A percentile compares a stretch with the other conserved stretches of the same genome.
Evolutionary conservation across 2,329 filamentous ascomycete species (phyloP).

Genomic region (Sporothrix humicola): DNA sequence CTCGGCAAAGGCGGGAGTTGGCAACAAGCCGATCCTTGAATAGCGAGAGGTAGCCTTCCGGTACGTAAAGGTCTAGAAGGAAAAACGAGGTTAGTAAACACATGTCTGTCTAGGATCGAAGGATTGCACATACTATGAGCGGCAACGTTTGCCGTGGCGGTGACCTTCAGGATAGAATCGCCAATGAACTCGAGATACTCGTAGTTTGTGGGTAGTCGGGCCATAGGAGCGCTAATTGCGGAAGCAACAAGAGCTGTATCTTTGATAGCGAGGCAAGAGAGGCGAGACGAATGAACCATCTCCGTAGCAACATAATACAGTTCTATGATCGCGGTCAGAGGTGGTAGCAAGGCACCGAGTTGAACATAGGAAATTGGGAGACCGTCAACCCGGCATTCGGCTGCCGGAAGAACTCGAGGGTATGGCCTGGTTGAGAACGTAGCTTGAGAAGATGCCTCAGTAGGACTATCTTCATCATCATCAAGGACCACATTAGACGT

Average conservation of each 20-base stretch:
- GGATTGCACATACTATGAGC: constrained; percentile 50
- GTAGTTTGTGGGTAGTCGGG: constrained; percentile 69
- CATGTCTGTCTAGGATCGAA: too few species aligned
- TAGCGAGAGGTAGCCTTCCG: constrained; percentile 75
- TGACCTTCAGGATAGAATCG: constrained; percentile 80
- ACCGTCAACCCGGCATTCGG: constrained; percentile 57
- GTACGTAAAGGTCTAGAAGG: constrained; percentile 65
- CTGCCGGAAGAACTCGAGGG: constrained; percentile 52
- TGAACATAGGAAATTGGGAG: constrained; percentile 53
- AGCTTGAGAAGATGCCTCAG: neutral
- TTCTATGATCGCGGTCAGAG: constrained; percentile 73
- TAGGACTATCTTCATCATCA: constrained; percentile 17
- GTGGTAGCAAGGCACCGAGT: constrained; percentile 71
- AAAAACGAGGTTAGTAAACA: neutral
- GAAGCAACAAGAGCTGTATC: constrained; percentile 64
- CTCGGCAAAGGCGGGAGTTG: constrained; percentile 73
- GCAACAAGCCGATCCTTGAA: constrained; percentile 73
- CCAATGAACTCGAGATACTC: constrained; percentile 87
- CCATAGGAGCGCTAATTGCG: constrained; percentile 71
- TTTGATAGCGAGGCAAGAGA: constrained; percentile 59
- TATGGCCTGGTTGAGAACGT: constrained; percentile 51
- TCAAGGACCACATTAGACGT: constrained; percentile 15
- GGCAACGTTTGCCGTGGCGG: constrained; percentile 68
- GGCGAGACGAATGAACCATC: constrained; percentile 58
- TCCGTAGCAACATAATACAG: constrained; percentile 65